Base-by-base conservation (phyloP, 371 early-diverging fungal species). In the Rhizomucor miehei region DNA sequence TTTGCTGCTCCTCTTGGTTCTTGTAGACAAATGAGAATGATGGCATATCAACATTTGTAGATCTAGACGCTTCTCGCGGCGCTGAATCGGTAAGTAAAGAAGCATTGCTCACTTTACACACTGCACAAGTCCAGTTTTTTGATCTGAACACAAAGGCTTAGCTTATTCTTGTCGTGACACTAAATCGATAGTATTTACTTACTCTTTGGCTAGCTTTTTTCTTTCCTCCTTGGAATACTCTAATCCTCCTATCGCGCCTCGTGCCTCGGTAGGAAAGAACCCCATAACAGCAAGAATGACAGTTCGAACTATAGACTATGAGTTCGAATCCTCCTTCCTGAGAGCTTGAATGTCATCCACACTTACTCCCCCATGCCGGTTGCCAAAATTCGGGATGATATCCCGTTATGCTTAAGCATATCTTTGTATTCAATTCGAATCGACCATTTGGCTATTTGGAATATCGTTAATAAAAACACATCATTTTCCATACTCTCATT, bases 301-400 rank as follows among this genome's bases (percentile, higher is more conserved):
- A 2, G 92, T 93, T 12, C 93, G 88, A 36, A 94, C 81, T 73
- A 70, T 51, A 13, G 46, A 13, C 11, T 20, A 41, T 36, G 23
- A 51, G 0, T 8, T 9, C 38, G 9, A 38, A n/a, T 14, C 38
- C 10, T 41, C 12, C 41, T 19, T 41, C 41, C 3, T 41, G 14
- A 9, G 38, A 14, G 10, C 38, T 38, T 41, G 3, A 4, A 13
- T 35, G 9, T 56, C 50, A 12, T 13, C 29, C 12, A 6, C 10
- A 73, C 79, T 58, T 72, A 84, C 82, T 86, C 16, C 89, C 89
- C 96, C 97, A 96, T 2, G 94, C 92, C 0, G 98, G 97, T 52
- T 92, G 87, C 97, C 98, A 96, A 54, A 77, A 87, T 67, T 97
- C 90, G 17, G 95, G 94, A 67, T 97, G 96, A 69, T 89, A 90